These are phyloP conservation scores for Trichosporon faecale DNA, from an alignment of 1,284 basidiomycete genomes.

Conservation along the genomic window DNA sequence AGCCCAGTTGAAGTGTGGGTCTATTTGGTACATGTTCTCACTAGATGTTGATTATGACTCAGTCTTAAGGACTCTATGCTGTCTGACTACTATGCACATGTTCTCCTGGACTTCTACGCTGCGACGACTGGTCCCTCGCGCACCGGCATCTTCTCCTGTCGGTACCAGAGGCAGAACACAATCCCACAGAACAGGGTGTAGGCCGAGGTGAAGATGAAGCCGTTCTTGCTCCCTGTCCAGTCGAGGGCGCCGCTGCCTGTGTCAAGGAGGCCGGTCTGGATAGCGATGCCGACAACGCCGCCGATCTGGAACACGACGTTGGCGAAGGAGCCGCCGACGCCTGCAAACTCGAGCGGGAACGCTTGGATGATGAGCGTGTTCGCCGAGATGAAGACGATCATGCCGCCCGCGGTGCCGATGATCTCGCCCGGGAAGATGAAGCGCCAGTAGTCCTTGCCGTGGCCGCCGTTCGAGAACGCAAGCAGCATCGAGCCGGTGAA, in stretches of 20 bases:
- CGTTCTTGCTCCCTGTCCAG: conserved; percentile 42
- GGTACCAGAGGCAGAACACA: conserved; percentile 40
- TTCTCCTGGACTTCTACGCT: background rate
- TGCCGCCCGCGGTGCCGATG: conserved; percentile 43
- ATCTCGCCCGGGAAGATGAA: conserved; percentile 46
- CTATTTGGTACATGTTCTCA: too few species aligned
- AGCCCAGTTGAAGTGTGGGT: too few species aligned
- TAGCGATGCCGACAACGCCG: conserved; percentile 47
- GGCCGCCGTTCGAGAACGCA: conserved; percentile 42
- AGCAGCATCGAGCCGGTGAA: conserved; percentile 46
- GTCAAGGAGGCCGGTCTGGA: conserved; percentile 41
- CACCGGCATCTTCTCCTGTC: conserved; percentile 33
- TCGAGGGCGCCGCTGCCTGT: conserved; percentile 39
- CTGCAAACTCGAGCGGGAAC: conserved; percentile 43
- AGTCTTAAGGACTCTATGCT: too few species aligned
- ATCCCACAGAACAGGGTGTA: conserved; percentile 41
- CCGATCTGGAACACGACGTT: conserved; percentile 50
- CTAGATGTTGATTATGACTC: too few species aligned
- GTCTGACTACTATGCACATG: background rate
- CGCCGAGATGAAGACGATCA: conserved; percentile 48
- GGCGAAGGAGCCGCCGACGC: conserved; percentile 42
- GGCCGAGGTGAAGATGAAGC: conserved; percentile 42
- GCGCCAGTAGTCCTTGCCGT: conserved; percentile 45
- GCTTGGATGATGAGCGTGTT: conserved; percentile 43
- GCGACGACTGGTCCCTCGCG: background rate